phyloP scores from a whole-genome alignment of 2,329 filamentous ascomycete genomes.

The Fonsecaea pedrosoi region DNA sequence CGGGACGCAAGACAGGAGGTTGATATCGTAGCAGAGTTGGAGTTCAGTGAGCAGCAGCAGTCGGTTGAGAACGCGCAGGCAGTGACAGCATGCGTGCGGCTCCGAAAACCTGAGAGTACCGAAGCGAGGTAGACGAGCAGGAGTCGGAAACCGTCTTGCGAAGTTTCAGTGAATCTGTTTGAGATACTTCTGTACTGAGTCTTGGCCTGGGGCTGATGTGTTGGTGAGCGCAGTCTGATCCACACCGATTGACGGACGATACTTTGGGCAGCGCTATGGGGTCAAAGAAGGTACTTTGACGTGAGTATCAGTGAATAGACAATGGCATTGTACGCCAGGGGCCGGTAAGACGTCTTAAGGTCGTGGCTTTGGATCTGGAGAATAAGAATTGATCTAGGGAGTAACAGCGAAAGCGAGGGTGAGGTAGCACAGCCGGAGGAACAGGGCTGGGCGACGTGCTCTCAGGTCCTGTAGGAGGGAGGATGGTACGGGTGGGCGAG shows the following conservation, averaged over 20 bases:
- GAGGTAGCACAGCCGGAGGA: background rate
- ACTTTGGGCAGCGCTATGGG: background rate
- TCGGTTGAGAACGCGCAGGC: slow-evolving; percentile 22
- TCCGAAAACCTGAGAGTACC: slow-evolving; percentile 10
- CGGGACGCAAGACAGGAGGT: slow-evolving; percentile 26
- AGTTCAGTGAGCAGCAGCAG: slow-evolving; percentile 28
- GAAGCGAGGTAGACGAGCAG: slow-evolving; percentile 20
- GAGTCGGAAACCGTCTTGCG: slow-evolving; percentile 12
- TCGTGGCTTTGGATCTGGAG: background rate
- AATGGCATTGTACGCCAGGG: background rate
- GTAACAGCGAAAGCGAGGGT: background rate
- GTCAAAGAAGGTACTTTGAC: background rate
- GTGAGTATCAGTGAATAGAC: slow-evolving; percentile 1
- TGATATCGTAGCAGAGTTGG: slow-evolving; percentile 20
- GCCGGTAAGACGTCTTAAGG: background rate
- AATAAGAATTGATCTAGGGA: background rate
- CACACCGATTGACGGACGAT: slow-evolving; percentile 1
- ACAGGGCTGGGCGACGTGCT: background rate
- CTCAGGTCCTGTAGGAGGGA: background rate
- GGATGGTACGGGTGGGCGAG: background rate
- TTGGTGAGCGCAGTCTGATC: slow-evolving; percentile 7
- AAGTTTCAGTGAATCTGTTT: slow-evolving; percentile 17
- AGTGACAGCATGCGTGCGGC: slow-evolving; percentile 35
- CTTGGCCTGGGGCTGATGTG: slow-evolving; percentile 2
- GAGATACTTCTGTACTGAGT: slow-evolving; percentile 9